Conservation (phyloP, 805 yeast genomes). For the Ogataea naganishii region DNA sequence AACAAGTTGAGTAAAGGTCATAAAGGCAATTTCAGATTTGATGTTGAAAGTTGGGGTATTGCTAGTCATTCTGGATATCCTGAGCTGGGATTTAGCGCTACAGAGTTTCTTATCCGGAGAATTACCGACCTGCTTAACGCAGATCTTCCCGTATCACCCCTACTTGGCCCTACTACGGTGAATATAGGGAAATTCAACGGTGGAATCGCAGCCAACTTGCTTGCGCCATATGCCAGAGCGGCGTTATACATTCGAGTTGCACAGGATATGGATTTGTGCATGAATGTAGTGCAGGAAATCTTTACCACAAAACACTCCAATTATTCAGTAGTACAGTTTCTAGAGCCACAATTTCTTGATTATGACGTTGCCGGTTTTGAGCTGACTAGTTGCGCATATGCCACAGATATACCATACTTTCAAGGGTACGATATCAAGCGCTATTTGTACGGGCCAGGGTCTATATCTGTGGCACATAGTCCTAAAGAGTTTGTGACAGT, state of each 20-base stretch:
- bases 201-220: conserved; percentile 60
- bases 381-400: conserved; percentile 22
- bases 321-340: too few relatives aligned
- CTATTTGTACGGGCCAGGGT: conserved; percentile 62
- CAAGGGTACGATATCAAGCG: conserved; percentile 26
- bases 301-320: conserved; percentile 6
- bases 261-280: conserved; percentile 27
- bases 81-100: conserved; percentile 56
- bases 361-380: conserved; percentile 62
- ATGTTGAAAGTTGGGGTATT: conserved; percentile 39
- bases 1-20: conserved; percentile 62
- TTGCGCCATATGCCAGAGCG: conserved; percentile 51
- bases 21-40: conserved; percentile 44
- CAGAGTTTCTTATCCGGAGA: conserved; percentile 42
- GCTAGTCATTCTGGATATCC: conserved; percentile 69
- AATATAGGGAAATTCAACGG: conserved; percentile 51
- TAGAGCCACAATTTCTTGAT: conserved; percentile 43
- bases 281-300: conserved; percentile 22
- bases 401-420: conserved; percentile 40
- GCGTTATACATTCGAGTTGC: conserved; percentile 40
- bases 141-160: conserved; percentile 39
- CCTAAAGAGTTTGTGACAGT: conserved; percentile 44
- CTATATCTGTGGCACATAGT: conserved; percentile 53
- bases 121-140: conserved; percentile 34
- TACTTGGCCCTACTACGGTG: conserved; percentile 53